Conservation (phyloP, 2,329 filamentous ascomycete genomes). For the Aspergillus pseudoterreus region DNA sequence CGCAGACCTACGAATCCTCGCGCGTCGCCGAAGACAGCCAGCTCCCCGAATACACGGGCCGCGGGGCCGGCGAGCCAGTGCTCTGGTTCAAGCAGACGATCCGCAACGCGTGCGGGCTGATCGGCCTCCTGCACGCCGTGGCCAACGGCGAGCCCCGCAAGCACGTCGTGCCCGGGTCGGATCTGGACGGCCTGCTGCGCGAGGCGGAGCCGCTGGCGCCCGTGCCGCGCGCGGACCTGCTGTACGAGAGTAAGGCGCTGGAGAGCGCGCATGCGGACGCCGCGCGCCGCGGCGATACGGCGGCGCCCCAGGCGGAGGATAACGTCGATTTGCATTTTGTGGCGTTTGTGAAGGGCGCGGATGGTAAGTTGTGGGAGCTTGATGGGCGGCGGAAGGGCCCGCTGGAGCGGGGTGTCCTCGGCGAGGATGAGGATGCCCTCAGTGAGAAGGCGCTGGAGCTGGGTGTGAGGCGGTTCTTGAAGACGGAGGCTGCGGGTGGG, state of each 20-base stretch:
- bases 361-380: conserved; percentile 74
- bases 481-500: conserved; percentile 54
- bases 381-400: conserved; percentile 73
- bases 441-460: conserved; percentile 70
- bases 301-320: conserved; percentile 72
- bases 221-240: conserved; percentile 61
- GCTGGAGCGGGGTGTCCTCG: conserved; percentile 62
- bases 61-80: conserved; percentile 68
- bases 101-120: conserved; percentile 85
- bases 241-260: conserved; percentile 73
- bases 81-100: conserved; percentile 96
- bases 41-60: conserved; percentile 61
- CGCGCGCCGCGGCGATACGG: conserved; percentile 72
- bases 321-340: conserved; percentile 94
- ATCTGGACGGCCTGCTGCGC: conserved; percentile 56
- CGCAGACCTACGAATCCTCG: conserved; percentile 71
- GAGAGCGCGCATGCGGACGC: conserved; percentile 76
- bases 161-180: conserved; percentile 53
- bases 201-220: conserved; percentile 69
- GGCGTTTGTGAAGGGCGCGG: conserved; percentile 76
- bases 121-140: conserved; percentile 79
- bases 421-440: conserved; percentile 64
- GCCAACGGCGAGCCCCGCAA: conserved; percentile 68
- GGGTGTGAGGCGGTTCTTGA: conserved; percentile 61
- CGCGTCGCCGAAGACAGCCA: conserved; percentile 69